Evolutionary conservation across 805 yeast species (phyloP).

Genomic region (Tetrapisispora fleetii): DNA sequence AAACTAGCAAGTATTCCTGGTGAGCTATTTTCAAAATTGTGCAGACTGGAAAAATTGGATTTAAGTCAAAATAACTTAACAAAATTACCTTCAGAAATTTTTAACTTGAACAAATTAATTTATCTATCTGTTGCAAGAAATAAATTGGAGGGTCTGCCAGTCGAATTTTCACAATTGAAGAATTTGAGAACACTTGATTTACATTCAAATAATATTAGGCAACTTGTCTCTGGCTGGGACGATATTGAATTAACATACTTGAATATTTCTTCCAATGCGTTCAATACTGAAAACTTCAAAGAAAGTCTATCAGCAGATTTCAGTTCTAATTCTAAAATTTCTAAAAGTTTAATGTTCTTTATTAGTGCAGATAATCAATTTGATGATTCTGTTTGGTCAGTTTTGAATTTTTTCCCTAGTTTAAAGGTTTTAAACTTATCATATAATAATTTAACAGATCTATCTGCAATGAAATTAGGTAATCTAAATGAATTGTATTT

Average conservation of each 20-base stretch:
- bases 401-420: slow-evolving; percentile 47
- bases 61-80: slow-evolving; percentile 78
- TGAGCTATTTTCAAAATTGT: slow-evolving; percentile 49
- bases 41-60: slow-evolving; percentile 60
- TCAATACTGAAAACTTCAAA: slow-evolving; percentile 37
- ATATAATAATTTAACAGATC: slow-evolving; percentile 74
- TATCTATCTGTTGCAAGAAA: slow-evolving; percentile 66
- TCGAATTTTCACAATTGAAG: slow-evolving; percentile 47
- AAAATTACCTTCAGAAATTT: slow-evolving; percentile 60
- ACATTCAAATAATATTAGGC: slow-evolving; percentile 73
- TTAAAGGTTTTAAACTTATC: slow-evolving; percentile 63
- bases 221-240: slow-evolving; percentile 61
- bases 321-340: slow-evolving; percentile 22
- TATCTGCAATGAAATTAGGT: slow-evolving; percentile 62
- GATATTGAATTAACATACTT: slow-evolving; percentile 46
- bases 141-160: slow-evolving; percentile 62
- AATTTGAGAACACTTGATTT: slow-evolving; percentile 61
- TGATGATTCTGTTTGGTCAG: slow-evolving; percentile 64
- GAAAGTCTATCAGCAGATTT: slow-evolving; percentile 20
- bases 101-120: slow-evolving; percentile 46
- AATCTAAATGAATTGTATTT: slow-evolving; percentile 56
- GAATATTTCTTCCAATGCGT: slow-evolving; percentile 65
- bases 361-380: slow-evolving; percentile 77
- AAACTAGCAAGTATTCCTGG: slow-evolving; percentile 66
- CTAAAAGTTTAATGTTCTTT: slow-evolving; percentile 45